Conservation (phyloP, 768 basidiomycete genomes). For the Phylloporus sp. region DNA sequence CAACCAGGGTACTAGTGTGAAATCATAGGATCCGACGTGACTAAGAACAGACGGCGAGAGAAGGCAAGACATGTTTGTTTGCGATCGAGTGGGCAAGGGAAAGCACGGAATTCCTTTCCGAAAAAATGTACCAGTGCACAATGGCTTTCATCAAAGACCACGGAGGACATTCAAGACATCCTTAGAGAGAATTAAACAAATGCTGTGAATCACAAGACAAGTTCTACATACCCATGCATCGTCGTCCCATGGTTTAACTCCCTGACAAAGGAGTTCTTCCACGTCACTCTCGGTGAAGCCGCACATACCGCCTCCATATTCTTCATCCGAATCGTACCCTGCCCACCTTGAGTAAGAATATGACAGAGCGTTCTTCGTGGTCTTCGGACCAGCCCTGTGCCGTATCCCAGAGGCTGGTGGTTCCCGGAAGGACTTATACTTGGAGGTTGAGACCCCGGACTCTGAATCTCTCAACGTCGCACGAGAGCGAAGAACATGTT, state of each 20-base stretch:
- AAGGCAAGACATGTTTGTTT: no score
- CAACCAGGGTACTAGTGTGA: no score
- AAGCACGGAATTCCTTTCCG: no score
- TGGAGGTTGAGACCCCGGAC: not conserved
- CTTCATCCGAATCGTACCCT: not conserved
- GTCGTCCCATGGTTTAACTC: constrained; percentile 45
- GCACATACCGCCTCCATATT: constrained; percentile 6
- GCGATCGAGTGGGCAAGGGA: no score
- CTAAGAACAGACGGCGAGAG: no score
- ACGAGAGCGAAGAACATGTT: not conserved
- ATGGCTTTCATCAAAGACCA: not conserved
- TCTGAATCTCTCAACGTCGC: not conserved
- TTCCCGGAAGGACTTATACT: not conserved
- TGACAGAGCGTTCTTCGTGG: not conserved
- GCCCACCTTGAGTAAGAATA: not conserved
- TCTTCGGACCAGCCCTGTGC: not conserved
- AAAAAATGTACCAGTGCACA: no score
- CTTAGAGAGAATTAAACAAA: constrained; percentile 1
- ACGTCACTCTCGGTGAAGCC: constrained; percentile 32
- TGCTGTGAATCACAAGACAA: no score
- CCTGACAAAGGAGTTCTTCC: constrained; percentile 34
- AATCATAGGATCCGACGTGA: no score
- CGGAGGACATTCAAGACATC: constrained; percentile 15
- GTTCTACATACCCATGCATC: constrained; percentile 34
- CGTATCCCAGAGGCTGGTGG: not conserved